Evolutionary conservation across 768 basidiomycete genomes (phyloP).

Genomic region (Podaxis rugospora): DNA sequence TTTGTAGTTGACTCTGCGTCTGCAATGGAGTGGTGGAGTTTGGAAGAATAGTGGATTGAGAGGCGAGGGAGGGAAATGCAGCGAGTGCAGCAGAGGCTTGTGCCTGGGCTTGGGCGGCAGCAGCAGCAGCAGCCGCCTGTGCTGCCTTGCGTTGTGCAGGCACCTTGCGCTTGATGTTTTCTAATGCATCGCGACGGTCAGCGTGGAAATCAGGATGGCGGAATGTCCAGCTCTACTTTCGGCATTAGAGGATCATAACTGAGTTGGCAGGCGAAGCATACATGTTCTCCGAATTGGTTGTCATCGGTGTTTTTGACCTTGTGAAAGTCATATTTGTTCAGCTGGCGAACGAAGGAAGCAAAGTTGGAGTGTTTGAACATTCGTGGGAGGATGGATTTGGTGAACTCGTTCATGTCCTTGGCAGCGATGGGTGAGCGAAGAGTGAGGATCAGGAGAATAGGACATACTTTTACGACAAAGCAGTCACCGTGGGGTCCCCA

Average conservation of each 20-base stretch:
- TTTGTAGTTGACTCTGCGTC: slow-evolving; percentile 5
- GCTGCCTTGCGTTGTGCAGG: slow-evolving; percentile 49
- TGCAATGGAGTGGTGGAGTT: slow-evolving; percentile 1
- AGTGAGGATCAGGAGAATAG: background rate
- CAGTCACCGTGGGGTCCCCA: slow-evolving; percentile 85
- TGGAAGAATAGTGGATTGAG: slow-evolving; percentile 23
- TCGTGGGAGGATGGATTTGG: slow-evolving; percentile 82
- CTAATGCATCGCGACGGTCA: slow-evolving; percentile 47
- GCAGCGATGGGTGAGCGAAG: background rate
- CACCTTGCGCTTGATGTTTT: slow-evolving; percentile 59
- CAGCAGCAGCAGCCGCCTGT: slow-evolving; percentile 20
- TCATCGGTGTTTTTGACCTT: slow-evolving; percentile 92
- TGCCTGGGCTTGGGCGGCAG: slow-evolving; percentile 6
- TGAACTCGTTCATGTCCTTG: slow-evolving; percentile 92
- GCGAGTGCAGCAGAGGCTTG: slow-evolving; percentile 14
- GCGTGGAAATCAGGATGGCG: slow-evolving; percentile 59
- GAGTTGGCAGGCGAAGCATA: slow-evolving; percentile 20
- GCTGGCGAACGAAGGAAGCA: slow-evolving; percentile 85
- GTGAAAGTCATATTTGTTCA: slow-evolving; percentile 97
- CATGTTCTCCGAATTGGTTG: slow-evolving; percentile 62
- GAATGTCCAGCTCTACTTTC: slow-evolving; percentile 48
- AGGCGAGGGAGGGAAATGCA: slow-evolving; percentile 14
- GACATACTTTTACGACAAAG: slow-evolving; percentile 77
- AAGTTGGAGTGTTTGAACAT: slow-evolving; percentile 97
- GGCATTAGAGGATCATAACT: background rate